Percentiles rank a stretch among this genome's conserved stretches.
Evolutionary conservation across 169 alveolate species (phyloP).

Genomic region (Theileria orientalis): DNA sequence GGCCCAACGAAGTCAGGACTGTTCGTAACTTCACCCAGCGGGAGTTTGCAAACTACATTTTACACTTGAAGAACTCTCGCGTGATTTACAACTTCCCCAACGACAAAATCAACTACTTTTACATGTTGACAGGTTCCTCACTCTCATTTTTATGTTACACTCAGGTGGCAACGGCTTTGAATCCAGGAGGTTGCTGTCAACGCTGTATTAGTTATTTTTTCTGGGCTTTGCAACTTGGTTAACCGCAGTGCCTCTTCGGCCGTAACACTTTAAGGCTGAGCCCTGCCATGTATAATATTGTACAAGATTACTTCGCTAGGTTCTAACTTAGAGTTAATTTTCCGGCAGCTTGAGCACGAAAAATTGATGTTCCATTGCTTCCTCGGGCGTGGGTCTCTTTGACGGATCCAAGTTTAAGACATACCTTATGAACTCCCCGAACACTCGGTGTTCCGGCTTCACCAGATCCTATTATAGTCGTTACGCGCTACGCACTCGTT

Average conservation of each 20-base stretch:
- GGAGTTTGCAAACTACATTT: constrained; percentile 71
- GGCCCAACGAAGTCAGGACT: constrained; percentile 68
- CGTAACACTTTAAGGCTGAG: not conserved
- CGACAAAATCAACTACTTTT: constrained; percentile 73
- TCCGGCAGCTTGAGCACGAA: constrained; percentile 66
- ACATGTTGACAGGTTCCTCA: constrained; percentile 77
- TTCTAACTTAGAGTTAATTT: constrained; percentile 5
- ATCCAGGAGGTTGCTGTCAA: constrained; percentile 69
- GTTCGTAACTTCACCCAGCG: constrained; percentile 70
- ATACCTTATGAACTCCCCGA: constrained; percentile 82
- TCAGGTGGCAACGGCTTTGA: constrained; percentile 80
- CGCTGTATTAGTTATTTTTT: constrained; percentile 55
- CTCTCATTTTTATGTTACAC: constrained; percentile 11
- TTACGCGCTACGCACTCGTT: not conserved
- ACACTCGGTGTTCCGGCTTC: constrained; percentile 74
- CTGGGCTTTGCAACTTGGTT: not conserved
- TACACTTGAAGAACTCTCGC: constrained; percentile 64
- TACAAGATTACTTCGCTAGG: not conserved
- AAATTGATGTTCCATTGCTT: constrained; percentile 83
- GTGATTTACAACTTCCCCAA: constrained; percentile 72
- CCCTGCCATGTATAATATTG: not conserved
- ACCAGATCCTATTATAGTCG: constrained; percentile 66
- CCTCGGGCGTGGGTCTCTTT: constrained; percentile 83
- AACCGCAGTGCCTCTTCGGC: not conserved
- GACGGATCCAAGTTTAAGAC: constrained; percentile 80